phyloP scores from a whole-genome alignment of 257 asterid species.

The Lantana camara region DNA sequence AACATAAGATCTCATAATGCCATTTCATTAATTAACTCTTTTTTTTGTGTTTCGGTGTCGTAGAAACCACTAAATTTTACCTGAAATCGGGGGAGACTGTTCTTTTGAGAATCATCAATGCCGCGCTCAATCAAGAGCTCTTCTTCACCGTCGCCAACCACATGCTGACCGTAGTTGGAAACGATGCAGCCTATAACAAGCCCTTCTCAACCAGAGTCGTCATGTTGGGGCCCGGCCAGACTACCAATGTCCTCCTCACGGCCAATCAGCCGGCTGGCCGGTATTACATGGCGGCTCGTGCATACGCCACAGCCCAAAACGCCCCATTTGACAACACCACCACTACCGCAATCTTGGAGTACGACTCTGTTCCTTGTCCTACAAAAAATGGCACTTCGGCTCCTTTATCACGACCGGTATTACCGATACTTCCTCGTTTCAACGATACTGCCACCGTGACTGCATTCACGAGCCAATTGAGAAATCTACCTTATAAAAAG shows the following conservation, averaged over 20 bases:
- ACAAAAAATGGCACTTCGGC: neutral
- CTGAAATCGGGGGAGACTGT: constrained; percentile 55
- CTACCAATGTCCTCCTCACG: constrained; percentile 66
- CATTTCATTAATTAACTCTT: neutral
- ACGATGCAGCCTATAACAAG: constrained; percentile 61
- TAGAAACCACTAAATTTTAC: constrained; percentile 47
- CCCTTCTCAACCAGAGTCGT: constrained; percentile 50
- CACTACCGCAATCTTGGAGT: constrained; percentile 63
- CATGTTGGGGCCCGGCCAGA: constrained; percentile 73
- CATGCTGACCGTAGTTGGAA: constrained; percentile 56
- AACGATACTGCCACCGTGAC: constrained; percentile 53
- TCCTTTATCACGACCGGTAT: constrained; percentile 33
- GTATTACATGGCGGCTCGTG: constrained; percentile 62
- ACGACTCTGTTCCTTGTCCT: constrained; percentile 29
- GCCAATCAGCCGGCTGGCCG: constrained; percentile 56
- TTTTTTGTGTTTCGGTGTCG: neutral
- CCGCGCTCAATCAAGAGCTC: constrained; percentile 75
- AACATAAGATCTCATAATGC: no score
- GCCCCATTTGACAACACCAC: constrained; percentile 70
- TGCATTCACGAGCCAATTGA: constrained; percentile 52
- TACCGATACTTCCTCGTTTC: constrained; percentile 59
- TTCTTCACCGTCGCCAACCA: constrained; percentile 66
- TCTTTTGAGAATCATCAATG: constrained; percentile 62
- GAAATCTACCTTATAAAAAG: constrained; percentile 31
- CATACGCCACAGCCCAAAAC: constrained; percentile 55